Evolutionary conservation across 805 yeast species (phyloP), one percentile per base, ranked within the genome.

Genomic region (Isabelozyma gotoi): DNA sequence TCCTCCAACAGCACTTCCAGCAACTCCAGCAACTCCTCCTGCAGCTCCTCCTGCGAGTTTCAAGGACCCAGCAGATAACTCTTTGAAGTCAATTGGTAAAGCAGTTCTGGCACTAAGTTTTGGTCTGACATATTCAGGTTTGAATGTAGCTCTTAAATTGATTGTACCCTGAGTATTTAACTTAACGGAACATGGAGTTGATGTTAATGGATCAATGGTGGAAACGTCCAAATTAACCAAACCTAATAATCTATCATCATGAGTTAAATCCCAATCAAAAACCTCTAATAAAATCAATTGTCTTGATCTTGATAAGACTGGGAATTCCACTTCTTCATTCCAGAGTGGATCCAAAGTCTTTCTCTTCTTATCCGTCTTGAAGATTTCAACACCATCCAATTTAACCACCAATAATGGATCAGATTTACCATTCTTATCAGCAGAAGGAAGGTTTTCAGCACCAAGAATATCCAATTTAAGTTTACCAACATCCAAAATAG

Each of bases 221-320:
- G 78, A 62, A 14, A 83, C 60, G 51, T 84, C 84, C 29, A 86
- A 48, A 1, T 48, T 50, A 6, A 74, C 77, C 27, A 63, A 53
- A 35, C 91, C 91, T 40, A 87, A 61, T 18, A 73, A 58, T 49
- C 81, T 86, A 62, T 83, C 80, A 40, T 74, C 78, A 49, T 88
- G 91, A 18, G 90, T 77, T 58, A 84, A 73, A 63, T 87, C 94
- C 92, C 92, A 87, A 62, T 87, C 94, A 55, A 66, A 78, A 14
- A 83, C 80, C 36, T 74, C 76, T 18, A 83, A 51, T 27, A 62
- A 48, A 20, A 85, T 59, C 14, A 66, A 53, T 19, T 77, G 68
- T 57, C 85, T 76, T 2, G 81, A 67, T 61, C 88, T 78, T 0
- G 94, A 84, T 31, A 78, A 73, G 45, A 86, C 62, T 3, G 86